Percentiles rank a stretch among this genome's conserved stretches.
Conservation (phyloP, 108 stramenopile species). For the Skeletonema costatum region DNA sequence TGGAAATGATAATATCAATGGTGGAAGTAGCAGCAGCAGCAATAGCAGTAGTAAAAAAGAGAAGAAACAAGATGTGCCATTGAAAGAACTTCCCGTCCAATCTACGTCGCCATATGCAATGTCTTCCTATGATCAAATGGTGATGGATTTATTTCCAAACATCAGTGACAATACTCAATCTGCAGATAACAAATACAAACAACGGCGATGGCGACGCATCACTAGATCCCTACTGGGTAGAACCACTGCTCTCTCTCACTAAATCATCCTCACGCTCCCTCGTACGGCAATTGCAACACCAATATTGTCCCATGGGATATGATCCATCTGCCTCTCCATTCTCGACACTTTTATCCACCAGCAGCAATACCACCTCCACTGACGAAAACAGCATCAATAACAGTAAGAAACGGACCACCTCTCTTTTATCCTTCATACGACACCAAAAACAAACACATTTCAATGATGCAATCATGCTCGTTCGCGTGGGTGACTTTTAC, state of each 20-base stretch:
- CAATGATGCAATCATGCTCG: slow-evolving; percentile 66
- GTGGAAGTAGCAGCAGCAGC: not conserved
- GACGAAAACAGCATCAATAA: not conserved
- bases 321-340: slow-evolving; percentile 59
- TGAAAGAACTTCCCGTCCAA: not conserved
- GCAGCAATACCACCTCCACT: not conserved
- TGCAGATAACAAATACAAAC: not conserved
- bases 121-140: slow-evolving; percentile 39
- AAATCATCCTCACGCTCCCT: slow-evolving; percentile 67
- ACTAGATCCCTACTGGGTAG: slow-evolving; percentile 70
- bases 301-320: slow-evolving; percentile 81
- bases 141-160: slow-evolving; percentile 23
- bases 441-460: slow-evolving; percentile 61
- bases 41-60: not conserved
- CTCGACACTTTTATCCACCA: not conserved
- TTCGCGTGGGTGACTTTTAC: slow-evolving; percentile 96
- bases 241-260: slow-evolving; percentile 58
- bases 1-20: not conserved
- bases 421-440: slow-evolving; percentile 69
- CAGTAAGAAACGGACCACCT: slow-evolving; percentile 36
- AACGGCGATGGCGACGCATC: slow-evolving; percentile 1
- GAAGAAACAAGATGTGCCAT: not conserved
- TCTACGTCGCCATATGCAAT: not conserved
- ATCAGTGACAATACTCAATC: not conserved
- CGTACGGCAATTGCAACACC: slow-evolving; percentile 59